Base-by-base conservation (phyloP, 129 eudicot genomes). In the Arctium minus region DNA sequence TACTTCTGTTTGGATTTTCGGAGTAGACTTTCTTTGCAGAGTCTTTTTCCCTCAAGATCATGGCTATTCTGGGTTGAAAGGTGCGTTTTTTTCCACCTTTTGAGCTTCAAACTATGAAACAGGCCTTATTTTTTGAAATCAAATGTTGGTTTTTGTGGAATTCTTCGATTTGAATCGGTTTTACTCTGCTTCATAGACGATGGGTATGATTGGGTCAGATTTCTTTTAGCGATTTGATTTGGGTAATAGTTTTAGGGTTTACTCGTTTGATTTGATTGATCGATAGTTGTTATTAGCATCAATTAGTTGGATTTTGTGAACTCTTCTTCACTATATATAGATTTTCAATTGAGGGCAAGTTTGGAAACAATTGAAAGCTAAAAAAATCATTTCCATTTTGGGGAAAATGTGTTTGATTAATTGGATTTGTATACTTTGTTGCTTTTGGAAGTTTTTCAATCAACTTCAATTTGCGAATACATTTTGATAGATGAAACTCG, bases 351-450 rank as follows among this genome's bases (percentile, higher is more conserved):
- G 6, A 35, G 8, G n/a, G 2, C 17, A 37, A 38, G 50, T 31
- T 74, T 50, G 60, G 50, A 46, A 18, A 32, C 70, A 31, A 72
- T 70, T 22, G 13, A 46, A 70, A 50, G 37, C 50, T 56, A 35
- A 18, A 32, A 69, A 48, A 10, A 15, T 50, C 56, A 65, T 60
- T 40, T 62, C 60, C 68, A 82, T 17, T 70, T 50, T 9, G 62
- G 82, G 72, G 33, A 56, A 78, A 83, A 70, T 22, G 86, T 70
- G 73, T 77, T 67, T 82, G 4, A 71, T 17, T 83, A 6, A 13
- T 15, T 69, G 80, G 37, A 70, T 80, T 46, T 10, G 75, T 4
- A 46, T 17, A 27, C 7, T 73, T 73, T 81, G 38, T 62, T 73
- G 74, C 31, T 81, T 81, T 81, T 71, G 70, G 60, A 6, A 69